Evolutionary conservation across 495 filamentous ascomycete genomes (phyloP), one percentile per base, ranked within the genome.

Genomic region (Daldinia childiae): DNA sequence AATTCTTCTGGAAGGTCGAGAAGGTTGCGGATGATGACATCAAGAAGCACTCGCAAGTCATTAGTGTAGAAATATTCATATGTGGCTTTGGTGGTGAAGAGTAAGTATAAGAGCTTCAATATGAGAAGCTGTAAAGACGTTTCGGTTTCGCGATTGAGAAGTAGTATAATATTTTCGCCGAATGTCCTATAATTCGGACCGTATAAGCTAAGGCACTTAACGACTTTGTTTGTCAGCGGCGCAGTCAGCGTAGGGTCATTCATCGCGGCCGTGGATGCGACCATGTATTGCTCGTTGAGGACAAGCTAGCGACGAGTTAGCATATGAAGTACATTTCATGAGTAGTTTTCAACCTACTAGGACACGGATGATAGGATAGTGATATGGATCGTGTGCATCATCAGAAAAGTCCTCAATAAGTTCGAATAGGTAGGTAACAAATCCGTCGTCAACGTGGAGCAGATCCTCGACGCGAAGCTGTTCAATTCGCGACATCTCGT

Each of bases 41-140:
- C 95, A 43, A 98, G 87, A 14, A 99, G 87, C 12, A 99, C 95
- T 45, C 92, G 92, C 7, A 99, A 85, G 75, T 99, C 95, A 78
- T 99, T 99, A 19, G 93, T 97, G 76, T 97, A 99, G 79, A 99
- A 99, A 79, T 98, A 99, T 78, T 99, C 95, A 79, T 94, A 91
- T 1, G 96, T 99, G 29, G 91, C 87, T 4, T 88, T 87, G 12
- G 93, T 98, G 9, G 93, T 97, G 80, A 98, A 98, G 9, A 98
- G 87, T 43, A 99, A 88, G 79, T 97, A 99, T 29, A 99, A 84
- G 17, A 98, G 88, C 76, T 99, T 99, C 50, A 99, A 86, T 58
- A 97, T 98, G 4, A 99, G 87, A 17, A 99, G 88, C 78, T 99
- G 95, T 30, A 97, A 86, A 4, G 92, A 93, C 4, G 94, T 95